These are phyloP conservation scores for Talaromyces thailandensis DNA, from an alignment of 495 filamentous ascomycete species.

Conservation along the genomic window DNA sequence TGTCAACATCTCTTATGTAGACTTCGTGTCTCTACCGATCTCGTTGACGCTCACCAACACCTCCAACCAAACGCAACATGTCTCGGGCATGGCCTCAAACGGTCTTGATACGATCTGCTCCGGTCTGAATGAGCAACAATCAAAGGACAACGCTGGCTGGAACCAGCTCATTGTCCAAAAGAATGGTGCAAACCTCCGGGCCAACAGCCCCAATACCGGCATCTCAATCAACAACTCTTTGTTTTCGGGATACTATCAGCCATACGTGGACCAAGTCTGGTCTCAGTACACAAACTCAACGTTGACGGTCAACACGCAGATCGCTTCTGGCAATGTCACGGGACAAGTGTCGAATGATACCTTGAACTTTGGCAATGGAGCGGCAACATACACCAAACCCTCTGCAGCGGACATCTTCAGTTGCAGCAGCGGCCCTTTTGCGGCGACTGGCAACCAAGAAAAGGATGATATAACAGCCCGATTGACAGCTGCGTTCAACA, in stretches of 20 bases:
- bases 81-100: slow-evolving; percentile 46
- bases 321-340: slow-evolving; percentile 34
- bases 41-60: slow-evolving; percentile 49
- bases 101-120: slow-evolving; percentile 49
- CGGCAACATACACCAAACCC: slow-evolving; percentile 47
- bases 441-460: slow-evolving; percentile 33
- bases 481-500: slow-evolving; percentile 59
- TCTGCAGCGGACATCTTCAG: slow-evolving; percentile 57
- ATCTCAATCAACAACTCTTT: slow-evolving; percentile 44
- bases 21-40: slow-evolving; percentile 62
- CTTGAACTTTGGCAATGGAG: slow-evolving; percentile 39
- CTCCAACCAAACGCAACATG: slow-evolving; percentile 40
- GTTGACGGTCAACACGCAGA: slow-evolving; percentile 58
- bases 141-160: slow-evolving; percentile 52
- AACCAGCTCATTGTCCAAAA: slow-evolving; percentile 47
- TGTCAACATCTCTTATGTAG: slow-evolving; percentile 67
- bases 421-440: slow-evolving; percentile 64
- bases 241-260: slow-evolving; percentile 53
- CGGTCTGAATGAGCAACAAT: slow-evolving; percentile 42
- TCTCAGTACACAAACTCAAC: slow-evolving; percentile 39
- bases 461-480: slow-evolving; percentile 52
- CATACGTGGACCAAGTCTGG: slow-evolving; percentile 59
- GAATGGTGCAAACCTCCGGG: slow-evolving; percentile 47
- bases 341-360: slow-evolving; percentile 41
- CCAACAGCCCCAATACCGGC: slow-evolving; percentile 57